Evolutionary conservation across 805 yeast species (phyloP), one percentile per base, ranked within the genome.

Genomic region (Torulaspora indica): DNA sequence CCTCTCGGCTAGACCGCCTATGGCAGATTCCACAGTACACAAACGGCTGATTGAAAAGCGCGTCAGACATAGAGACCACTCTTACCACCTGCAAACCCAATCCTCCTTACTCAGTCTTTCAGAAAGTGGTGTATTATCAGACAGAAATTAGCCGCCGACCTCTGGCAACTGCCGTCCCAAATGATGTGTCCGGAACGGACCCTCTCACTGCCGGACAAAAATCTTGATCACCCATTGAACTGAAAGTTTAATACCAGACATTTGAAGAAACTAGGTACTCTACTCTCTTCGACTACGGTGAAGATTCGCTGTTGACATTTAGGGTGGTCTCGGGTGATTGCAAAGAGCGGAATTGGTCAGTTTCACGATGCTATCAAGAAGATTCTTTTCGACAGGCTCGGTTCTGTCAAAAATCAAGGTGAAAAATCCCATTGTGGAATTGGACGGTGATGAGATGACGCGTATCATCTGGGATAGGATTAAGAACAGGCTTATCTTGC

Each of bases 381-480:
- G 64, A 44, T 52, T 42, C 35, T 47, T 63, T 18, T 52, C 63
- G 12, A 56, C 70, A 5, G 40, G 61, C 14, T 35, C 56, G 6
- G 38, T 55, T 9, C 53, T 70, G n/a, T 63, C 65, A 43, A 84
- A 83, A 62, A 80, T 85, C 62, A 78, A 78, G 56, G 90, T 85
- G 36, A 75, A 77, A 58, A 77, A 73, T 43, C 91, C 91, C 36
- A 71, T 85, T 49, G 93, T 85, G 45, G 93, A 85, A 54, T 63
- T 85, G 60, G 90, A 84, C 58, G 93, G 93, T 57, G 93, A 85
- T 64, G 93, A 85, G 64, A 83, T 82, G 91, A 85, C 93, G 51
- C 73, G 91, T 64, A 83, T 85, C 60, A 85, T 85, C 64, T 85
- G 93, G 93, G 74, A 78, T 51, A 71, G 77, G 57, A 85, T 85